A percentile compares a stretch with the other conserved stretches of the same genome.
Conservation (phyloP, 345 rosid species). For the Microcos paniculata region DNA sequence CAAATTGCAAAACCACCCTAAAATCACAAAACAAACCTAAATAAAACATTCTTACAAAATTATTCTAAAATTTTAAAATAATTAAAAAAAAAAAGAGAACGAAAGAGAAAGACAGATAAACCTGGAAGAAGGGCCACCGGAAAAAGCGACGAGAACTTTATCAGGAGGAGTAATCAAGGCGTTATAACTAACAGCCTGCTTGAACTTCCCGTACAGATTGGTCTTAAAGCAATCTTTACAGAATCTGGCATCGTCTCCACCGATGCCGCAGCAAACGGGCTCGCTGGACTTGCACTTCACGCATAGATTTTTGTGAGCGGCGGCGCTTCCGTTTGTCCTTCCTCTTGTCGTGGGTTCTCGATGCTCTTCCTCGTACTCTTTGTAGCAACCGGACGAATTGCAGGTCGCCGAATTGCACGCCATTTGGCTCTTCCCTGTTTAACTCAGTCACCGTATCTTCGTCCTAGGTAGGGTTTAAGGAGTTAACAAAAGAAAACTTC, state of each 20-base stretch:
- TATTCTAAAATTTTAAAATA: not conserved
- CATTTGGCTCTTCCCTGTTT: not conserved
- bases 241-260: slow-evolving; percentile 48
- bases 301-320: slow-evolving; percentile 37
- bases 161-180: slow-evolving; percentile 91
- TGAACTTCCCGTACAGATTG: slow-evolving; percentile 81
- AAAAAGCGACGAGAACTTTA: slow-evolving; percentile 88
- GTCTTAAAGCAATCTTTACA: slow-evolving; percentile 73
- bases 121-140: slow-evolving; percentile 93
- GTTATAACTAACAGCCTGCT: slow-evolving; percentile 74
- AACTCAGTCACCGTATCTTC: not conserved
- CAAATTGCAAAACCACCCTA: slow-evolving; percentile 85
- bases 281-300: slow-evolving; percentile 69
- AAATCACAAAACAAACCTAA: not conserved
- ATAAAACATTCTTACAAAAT: not conserved
- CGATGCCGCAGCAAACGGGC: slow-evolving; percentile 37
- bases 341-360: not conserved
- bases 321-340: not conserved
- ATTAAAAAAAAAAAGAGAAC: not conserved
- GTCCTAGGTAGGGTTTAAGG: slow-evolving; percentile 1
- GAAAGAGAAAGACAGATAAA: slow-evolving; percentile 18
- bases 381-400: slow-evolving; percentile 44
- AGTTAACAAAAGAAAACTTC: not conserved
- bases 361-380: slow-evolving; percentile 30
- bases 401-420: slow-evolving; percentile 15